A percentile compares a stretch with the other conserved stretches of the same genome.
phyloP scores from a whole-genome alignment of 1,139 yeast species.

The Zygoascus hellenicus region DNA sequence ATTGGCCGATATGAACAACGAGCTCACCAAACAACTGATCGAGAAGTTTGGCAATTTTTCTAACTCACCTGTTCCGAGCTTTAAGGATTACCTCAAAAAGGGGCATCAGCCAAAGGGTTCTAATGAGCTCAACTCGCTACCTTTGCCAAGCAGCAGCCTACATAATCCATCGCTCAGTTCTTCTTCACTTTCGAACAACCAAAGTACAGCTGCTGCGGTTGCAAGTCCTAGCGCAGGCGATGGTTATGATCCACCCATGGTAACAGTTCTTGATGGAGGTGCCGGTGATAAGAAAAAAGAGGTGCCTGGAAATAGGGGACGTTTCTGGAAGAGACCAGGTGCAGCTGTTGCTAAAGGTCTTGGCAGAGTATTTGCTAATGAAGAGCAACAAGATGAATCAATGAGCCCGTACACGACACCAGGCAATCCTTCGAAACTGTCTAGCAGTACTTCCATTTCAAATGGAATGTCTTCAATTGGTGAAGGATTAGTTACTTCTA shows the following conservation, averaged over 20 bases:
- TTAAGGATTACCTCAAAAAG: conserved; percentile 8
- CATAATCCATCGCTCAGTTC: neutral
- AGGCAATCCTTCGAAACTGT: conserved; percentile 3
- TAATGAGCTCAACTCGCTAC: too few relatives aligned
- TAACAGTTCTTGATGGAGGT: conserved; percentile 29
- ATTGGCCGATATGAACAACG: conserved; percentile 36
- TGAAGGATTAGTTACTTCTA: conserved; percentile 8
- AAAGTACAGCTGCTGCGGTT: neutral
- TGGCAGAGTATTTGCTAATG: conserved; percentile 32
- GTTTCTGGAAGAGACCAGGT: conserved; percentile 37
- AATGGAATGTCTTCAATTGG: conserved; percentile 10
- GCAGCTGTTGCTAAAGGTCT: conserved; percentile 37
- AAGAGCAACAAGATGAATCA: conserved; percentile 19
- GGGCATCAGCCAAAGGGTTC: neutral
- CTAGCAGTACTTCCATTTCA: conserved; percentile 9
- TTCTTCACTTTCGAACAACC: neutral
- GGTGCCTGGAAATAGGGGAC: conserved; percentile 24
- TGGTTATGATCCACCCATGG: conserved; percentile 28
- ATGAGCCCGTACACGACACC: conserved; percentile 8
- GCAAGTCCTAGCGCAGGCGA: neutral
- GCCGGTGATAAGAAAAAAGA: conserved; percentile 16
- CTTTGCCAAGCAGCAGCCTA: neutral
- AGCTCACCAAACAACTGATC: conserved; percentile 33
- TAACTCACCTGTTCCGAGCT: conserved; percentile 5
- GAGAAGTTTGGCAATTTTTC: conserved; percentile 31